These are phyloP conservation scores for Lagenidium giganteum DNA, from an alignment of 352 stramenopile species.

Conservation along the genomic window DNA sequence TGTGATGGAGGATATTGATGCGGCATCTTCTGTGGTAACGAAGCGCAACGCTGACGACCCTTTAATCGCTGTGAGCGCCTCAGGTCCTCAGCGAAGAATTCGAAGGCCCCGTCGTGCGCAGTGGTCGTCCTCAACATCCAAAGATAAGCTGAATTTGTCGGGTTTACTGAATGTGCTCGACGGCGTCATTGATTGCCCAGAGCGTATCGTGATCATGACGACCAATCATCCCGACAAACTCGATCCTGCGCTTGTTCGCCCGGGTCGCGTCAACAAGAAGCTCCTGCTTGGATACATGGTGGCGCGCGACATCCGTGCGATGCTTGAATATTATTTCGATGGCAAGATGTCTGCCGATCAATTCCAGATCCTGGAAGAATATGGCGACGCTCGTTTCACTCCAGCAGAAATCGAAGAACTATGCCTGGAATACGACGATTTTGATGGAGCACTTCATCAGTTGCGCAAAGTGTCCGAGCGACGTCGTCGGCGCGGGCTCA, in stretches of 20 bases:
- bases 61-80: no score
- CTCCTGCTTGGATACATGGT: conserved; percentile 66
- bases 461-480: no score
- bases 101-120: no score
- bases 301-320: conserved; percentile 28
- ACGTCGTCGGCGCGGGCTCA: no score
- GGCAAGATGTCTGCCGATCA: conserved; percentile 22
- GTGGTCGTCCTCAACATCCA: no score
- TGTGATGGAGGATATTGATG: conserved; percentile 62
- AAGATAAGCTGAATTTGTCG: conserved; percentile 76
- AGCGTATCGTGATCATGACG: conserved; percentile 91
- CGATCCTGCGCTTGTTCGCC: conserved; percentile 86
- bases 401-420: conserved; percentile 50
- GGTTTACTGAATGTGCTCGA: conserved; percentile 90
- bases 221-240: conserved; percentile 92
- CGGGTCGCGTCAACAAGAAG: conserved; percentile 88
- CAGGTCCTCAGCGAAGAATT: no score
- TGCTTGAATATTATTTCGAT: conserved; percentile 71
- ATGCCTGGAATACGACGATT: conserved; percentile 37
- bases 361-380: conserved; percentile 8
- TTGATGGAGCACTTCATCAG: no score
- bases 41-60: conserved; percentile 4
- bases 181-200: conserved; percentile 85
- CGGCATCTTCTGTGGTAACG: conserved; percentile 36
- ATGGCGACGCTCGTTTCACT: conserved; percentile 9